Base-by-base conservation (phyloP, 2,329 filamentous ascomycete genomes). In the Verticillium longisporum region DNA sequence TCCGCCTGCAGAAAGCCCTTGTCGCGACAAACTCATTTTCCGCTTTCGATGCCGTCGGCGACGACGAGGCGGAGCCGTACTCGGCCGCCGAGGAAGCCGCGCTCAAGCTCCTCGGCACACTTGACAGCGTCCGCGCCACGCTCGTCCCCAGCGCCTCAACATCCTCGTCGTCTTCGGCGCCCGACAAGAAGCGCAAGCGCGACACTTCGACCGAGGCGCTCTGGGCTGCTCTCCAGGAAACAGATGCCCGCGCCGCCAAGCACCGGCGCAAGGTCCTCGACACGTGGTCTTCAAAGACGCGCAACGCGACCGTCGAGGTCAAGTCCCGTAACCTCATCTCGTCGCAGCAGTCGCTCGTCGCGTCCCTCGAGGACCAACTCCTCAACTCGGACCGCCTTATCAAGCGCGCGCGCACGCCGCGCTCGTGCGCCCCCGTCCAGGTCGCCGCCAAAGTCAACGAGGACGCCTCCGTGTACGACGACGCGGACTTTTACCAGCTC, bases 401-500 rank as follows among this genome's bases (percentile, higher is more conserved):
- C 64, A 86, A 85, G 69, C 85, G 87, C 55, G 90, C 89, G 0
- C 85, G 84, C 55, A 86, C 86, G 0, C 88, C 90, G 13, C 86
- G 91, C 21, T 92, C 90, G 1, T 93, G 90, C 68, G 90, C 90
- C 0, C 90, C 90, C 0, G 76, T 85, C 0, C 90, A 94, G 68
- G 82, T 82, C 0, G 80, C 81, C 36, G 77, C 76, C 65, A 83
- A 84, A 69, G 69, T 86, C 31, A 74, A 77, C 10, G 82, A 88
- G 66, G 86, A 88, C 68, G 72, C 74, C 1, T 76, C 80, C 21
- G 87, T 97, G 67, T 99, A 95, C 77, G 94, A 98, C 72, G 95
- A 99, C 69, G 91, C 91, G 11, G 88, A 96, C 72, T 97, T 98
- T 74, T 99, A 99, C 77, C 92, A 96, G 72, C 79, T 95, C 14